Base-by-base conservation (phyloP, 441 rosid species). In the Lepidium campestre region DNA sequence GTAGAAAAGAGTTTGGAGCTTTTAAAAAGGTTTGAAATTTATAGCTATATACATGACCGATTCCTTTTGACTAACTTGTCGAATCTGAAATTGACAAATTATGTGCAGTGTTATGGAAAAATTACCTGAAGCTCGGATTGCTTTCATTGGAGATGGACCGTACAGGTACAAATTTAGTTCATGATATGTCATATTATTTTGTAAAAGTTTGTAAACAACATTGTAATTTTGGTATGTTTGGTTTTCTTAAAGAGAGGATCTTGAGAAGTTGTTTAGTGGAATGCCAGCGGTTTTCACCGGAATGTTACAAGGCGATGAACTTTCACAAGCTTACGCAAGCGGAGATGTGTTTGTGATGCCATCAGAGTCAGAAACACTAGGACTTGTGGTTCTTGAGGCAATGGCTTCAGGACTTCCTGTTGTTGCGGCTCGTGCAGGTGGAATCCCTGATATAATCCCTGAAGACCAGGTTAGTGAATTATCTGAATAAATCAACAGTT, bases 1-100 rank as follows among this genome's bases (percentile, higher is more conserved):
- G 94, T 93, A 12, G 98, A 93, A 80, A 93, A 93, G 85, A 93
- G 93, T 74, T 82, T 93, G 87, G 98, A 93, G 77, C 92, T 90
- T 79, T 57, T 75, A 6, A 75, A 75, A 37, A 63, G 75, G 78
- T 75, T 50, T 12, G 56, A 9, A 10, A 46, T 14, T 39, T 37
- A 7, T 56, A 19, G 36, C 57, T 73, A 17, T n/a, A 36, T 2
- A n/a, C 25, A n/a, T 36, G 53, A 36, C 22, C 22, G 8, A 4
- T 19, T 73, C 34, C 23, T 36, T 54, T 60, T 39, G 23, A 18
- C 13, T 47, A 15, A 19, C 57, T 42, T 62, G 40, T 48, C 15
- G n/a, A 72, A 22, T 35, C 25, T 71, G 32, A 66, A 31, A 20
- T 8, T 22, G 17, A 19, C 74, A 27, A 62, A 63, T 40, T 56